Percentiles rank a stretch among this genome's conserved stretches.
phyloP scores from a whole-genome alignment of 2,329 filamentous ascomycete genomes.

The Cladosporium sp. region DNA sequence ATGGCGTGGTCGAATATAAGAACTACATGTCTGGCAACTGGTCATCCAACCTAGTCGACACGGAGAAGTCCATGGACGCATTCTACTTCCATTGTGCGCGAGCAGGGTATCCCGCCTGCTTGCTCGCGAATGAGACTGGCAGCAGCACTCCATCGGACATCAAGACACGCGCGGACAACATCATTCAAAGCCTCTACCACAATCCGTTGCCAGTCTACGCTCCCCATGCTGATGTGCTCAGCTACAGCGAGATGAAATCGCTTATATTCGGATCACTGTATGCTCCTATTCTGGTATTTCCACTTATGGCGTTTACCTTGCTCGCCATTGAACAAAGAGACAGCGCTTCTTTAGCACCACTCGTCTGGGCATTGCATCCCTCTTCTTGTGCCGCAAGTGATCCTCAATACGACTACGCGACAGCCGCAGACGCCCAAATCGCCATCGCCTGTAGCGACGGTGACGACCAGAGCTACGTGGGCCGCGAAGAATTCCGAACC shows the following conservation, averaged over 20 bases:
- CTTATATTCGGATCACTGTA: conserved; percentile 44
- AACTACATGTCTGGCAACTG: conserved; percentile 42
- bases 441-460: conserved; percentile 46
- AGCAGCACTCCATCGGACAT: conserved; percentile 41
- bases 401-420: background rate
- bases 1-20: conserved; percentile 49
- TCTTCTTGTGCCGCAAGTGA: background rate
- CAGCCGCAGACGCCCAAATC: conserved; percentile 1
- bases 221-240: conserved; percentile 41
- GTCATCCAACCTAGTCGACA: conserved; percentile 46
- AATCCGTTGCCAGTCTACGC: conserved; percentile 43
- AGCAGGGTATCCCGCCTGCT: conserved; percentile 45
- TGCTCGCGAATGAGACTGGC: conserved; percentile 37
- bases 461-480: conserved; percentile 35
- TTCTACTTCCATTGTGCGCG: conserved; percentile 51
- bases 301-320: conserved; percentile 39
- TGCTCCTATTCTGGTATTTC: conserved; percentile 39
- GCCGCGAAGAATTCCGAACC: conserved; percentile 33
- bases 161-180: conserved; percentile 36
- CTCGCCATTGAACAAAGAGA: conserved; percentile 38
- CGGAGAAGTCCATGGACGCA: conserved; percentile 45
- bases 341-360: conserved; percentile 34
- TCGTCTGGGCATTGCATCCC: conserved; percentile 23
- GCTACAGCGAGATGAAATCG: conserved; percentile 43
- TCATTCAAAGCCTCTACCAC: conserved; percentile 44